These are phyloP conservation scores for Aspergillus leporis DNA, from an alignment of 495 filamentous ascomycete genomes.

Conservation along the genomic window DNA sequence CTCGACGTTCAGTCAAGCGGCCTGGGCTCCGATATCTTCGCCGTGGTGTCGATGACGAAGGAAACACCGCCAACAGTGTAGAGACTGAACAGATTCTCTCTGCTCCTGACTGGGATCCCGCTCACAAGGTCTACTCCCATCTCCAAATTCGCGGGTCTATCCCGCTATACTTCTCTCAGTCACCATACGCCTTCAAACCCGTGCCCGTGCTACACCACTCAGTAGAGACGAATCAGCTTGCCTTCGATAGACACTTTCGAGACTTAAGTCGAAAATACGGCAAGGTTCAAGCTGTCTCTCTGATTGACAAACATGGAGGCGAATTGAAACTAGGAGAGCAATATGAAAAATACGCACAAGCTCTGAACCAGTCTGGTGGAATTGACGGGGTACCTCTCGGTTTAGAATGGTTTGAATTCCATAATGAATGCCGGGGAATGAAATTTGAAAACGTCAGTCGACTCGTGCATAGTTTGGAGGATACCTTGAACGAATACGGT, in stretches of 20 bases:
- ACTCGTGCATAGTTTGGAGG: slow-evolving; percentile 67
- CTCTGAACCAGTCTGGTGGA: slow-evolving; percentile 61
- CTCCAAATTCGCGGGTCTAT: slow-evolving; percentile 85
- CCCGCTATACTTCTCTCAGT: slow-evolving; percentile 90
- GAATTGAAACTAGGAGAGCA: slow-evolving; percentile 76
- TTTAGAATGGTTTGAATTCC: slow-evolving; percentile 97
- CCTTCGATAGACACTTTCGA: slow-evolving; percentile 78
- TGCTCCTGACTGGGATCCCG: slow-evolving; percentile 57
- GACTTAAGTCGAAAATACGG: slow-evolving; percentile 68
- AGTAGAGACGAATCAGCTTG: slow-evolving; percentile 68
- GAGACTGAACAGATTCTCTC: slow-evolving; percentile 94
- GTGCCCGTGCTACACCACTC: slow-evolving; percentile 79
- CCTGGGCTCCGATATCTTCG: slow-evolving; percentile 88
- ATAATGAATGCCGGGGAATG: slow-evolving; percentile 88
- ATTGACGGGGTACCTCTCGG: slow-evolving; percentile 55
- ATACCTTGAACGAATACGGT: slow-evolving; percentile 62
- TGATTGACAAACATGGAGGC: slow-evolving; percentile 83
- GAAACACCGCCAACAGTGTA: slow-evolving; percentile 84
- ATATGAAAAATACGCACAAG: slow-evolving; percentile 65
- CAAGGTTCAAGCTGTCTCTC: slow-evolving; percentile 70
- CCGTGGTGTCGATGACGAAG: slow-evolving; percentile 86
- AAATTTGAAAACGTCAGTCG: slow-evolving; percentile 90
- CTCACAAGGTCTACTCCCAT: slow-evolving; percentile 73
- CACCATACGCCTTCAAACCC: slow-evolving; percentile 89
- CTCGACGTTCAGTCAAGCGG: slow-evolving; percentile 76